Evolutionary conservation across 805 yeast genomes (phyloP).

Genomic region (Dipodascopsis uninucleata): DNA sequence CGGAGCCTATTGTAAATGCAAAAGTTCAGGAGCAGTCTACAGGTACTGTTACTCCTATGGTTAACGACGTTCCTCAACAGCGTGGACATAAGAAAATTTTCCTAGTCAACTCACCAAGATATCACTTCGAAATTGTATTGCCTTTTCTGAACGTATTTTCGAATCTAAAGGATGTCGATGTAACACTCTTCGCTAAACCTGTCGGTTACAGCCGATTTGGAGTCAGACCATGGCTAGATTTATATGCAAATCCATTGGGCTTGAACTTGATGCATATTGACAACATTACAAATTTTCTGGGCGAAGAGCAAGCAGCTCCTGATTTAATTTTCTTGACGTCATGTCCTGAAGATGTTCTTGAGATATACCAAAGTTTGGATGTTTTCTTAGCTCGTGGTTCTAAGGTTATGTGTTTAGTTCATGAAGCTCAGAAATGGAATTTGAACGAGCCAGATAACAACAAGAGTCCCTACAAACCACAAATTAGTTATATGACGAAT

Average conservation of each 20-base stretch:
- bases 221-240: slow-evolving; percentile 17
- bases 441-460: slow-evolving; percentile 1
- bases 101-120: slow-evolving; percentile 21
- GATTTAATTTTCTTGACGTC: slow-evolving; percentile 22
- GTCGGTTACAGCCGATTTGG: slow-evolving; percentile 17
- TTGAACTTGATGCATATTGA: slow-evolving; percentile 5
- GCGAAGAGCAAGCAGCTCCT: slow-evolving; percentile 4
- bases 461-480: slow-evolving; percentile 6
- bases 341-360: slow-evolving; percentile 18
- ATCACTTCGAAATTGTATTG: slow-evolving; percentile 23
- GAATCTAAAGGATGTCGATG: slow-evolving; percentile 2
- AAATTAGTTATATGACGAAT: slow-evolving; percentile 9
- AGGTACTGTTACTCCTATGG: not conserved
- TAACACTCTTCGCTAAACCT: slow-evolving; percentile 8
- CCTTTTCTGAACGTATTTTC: slow-evolving; percentile 20
- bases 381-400: slow-evolving; percentile 11
- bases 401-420: slow-evolving; percentile 20
- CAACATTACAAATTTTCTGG: slow-evolving; percentile 1
- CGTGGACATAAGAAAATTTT: slow-evolving; percentile 7
- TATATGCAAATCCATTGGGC: slow-evolving; percentile 7
- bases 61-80: not conserved
- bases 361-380: not conserved
- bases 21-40: no score
- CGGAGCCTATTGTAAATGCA: no score
- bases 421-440: slow-evolving; percentile 20